phyloP scores from a whole-genome alignment of 768 basidiomycete genomes.

The Neoboletus magnificus region DNA sequence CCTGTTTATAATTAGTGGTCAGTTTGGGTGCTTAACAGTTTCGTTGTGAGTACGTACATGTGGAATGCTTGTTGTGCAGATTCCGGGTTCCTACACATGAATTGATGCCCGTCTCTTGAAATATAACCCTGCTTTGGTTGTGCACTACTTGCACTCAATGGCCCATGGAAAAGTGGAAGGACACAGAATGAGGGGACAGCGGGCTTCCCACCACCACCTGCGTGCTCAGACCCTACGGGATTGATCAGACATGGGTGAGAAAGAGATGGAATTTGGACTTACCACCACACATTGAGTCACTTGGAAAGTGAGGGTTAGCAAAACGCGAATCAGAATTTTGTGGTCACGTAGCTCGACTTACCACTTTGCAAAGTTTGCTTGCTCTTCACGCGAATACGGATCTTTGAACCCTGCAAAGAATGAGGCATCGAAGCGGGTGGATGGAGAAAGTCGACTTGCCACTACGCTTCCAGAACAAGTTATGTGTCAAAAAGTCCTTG shows the following conservation, averaged over 20 bases:
- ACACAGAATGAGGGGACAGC: conserved; percentile 52
- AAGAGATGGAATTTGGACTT: not conserved
- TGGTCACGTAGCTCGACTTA: conserved; percentile 19
- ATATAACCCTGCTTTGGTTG: conserved; percentile 40
- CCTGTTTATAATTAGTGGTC: not conserved
- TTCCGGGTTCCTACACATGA: conserved; percentile 49
- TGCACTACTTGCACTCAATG: conserved; percentile 19
- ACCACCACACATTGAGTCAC: conserved; percentile 55
- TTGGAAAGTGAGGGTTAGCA: conserved; percentile 15
- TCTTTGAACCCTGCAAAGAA: conserved; percentile 52
- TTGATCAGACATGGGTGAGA: not conserved
- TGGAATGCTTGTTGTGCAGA: conserved; percentile 51
- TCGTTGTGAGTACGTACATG: conserved; percentile 41
- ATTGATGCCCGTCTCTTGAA: conserved; percentile 56
- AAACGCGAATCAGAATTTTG: not conserved
- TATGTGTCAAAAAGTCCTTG: conserved; percentile 58
- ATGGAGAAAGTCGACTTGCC: conserved; percentile 32
- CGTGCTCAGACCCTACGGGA: conserved; percentile 48
- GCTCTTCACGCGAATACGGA: conserved; percentile 57
- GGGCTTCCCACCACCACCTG: conserved; percentile 32
- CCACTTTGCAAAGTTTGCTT: conserved; percentile 51
- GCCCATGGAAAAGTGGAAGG: conserved; percentile 52
- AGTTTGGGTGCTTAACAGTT: not conserved
- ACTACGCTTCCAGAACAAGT: conserved; percentile 52
- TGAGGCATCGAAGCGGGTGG: not conserved